Evolutionary conservation across 2,329 filamentous ascomycete species (phyloP), one percentile per base, ranked within the genome.

Genomic region (Pleoardoris graminearum): DNA sequence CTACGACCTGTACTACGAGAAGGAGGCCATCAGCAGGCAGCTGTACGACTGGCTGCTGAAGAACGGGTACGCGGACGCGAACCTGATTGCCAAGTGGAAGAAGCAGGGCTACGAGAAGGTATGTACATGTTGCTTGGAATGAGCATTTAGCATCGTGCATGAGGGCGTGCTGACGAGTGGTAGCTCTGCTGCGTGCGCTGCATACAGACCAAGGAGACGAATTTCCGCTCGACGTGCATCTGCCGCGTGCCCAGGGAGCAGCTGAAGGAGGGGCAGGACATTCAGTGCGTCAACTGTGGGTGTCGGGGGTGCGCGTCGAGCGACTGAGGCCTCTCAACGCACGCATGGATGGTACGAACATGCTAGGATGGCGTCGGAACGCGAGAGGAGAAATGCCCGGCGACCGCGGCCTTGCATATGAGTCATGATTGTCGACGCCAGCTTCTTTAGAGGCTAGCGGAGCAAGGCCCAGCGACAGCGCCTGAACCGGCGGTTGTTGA

Each of bases 131-230:
- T n/a, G n/a, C n/a, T n/a, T 14, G 10, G 11, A 16, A n/a, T 4
- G 5, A 36, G 14, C 4, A 10, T 32, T 4, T 12, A 16, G 29
- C 30, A 11, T 3, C 19, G 19, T 17, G 29, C 38, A 23, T 10
- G 11, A 17, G n/a, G 8, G 4, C 16, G 21, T 42, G 42, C 57
- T 60, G 43, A 63, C 53, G 11, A 16, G 38, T 33, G 7, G 43
- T 53, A 94, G 89, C 78, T 99, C 37, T 99, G 94, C 76, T 99
- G 94, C 74, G 80, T 97, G 50, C 85, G 92, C 57, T 99, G 94
- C 75, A 93, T 99, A 51, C 94, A 99, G 76, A 97, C 94, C n/a
- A 97, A 97, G 76, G 94, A 99, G 80, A 99, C 94, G 25, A 99
- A 99, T 75, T 99, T 97, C 79, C 94, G 93, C 75, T 89, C 90